Base-by-base conservation (phyloP, 108 stramenopile species). In the Fragilaria radians region DNA sequence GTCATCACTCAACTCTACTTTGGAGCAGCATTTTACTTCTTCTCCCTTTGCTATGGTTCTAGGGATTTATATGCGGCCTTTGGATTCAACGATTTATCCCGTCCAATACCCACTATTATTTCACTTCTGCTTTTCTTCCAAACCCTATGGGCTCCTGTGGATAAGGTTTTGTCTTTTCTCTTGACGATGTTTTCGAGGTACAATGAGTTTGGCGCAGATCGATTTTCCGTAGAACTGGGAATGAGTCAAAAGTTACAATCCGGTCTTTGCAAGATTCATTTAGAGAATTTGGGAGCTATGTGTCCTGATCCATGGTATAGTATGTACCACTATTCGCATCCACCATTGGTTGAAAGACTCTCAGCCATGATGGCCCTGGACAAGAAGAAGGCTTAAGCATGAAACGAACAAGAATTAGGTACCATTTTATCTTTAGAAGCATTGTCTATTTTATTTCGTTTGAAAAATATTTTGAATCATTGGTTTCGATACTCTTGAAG, bases 301-400 rank as follows among this genome's bases (percentile, higher is more conserved):
- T 79, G 82, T 59, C 86, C 87, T 25, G 94, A 96, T 74, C 73
- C 71, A 47, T 82, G 83, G 91, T 98, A 96, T 72, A 74, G 73
- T 1, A 85, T 80, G 5, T 97, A 97, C 67, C 97, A 98, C 76
- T 95, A 98, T 70, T 81, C 80, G 27, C 99, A 99, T 65, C 99
- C 99, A 22, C 95, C 97, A 25, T 66, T 98, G 54, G 90, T 96
- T 5, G 96, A 99, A 68, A 80, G 99, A 4, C 81, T 99, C 18
- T 79, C 77, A 26, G 96, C 95, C 5, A 96, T 99, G 87, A 94
- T 88, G 82, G 73, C 65, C 57, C 63, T 86, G 22, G 88, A 86
- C 46, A 81, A 79, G 59, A 75, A 76, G 57, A 67, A 70, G 47
- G 72, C 75, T 46, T 68, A 77, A 32, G 24, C 34, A 42, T 50